A percentile compares a stretch with the other conserved stretches of the same genome.
These are phyloP conservation scores for Knoxia roxburghii DNA, from an alignment of 257 asterid genomes.

Conservation along the genomic window DNA sequence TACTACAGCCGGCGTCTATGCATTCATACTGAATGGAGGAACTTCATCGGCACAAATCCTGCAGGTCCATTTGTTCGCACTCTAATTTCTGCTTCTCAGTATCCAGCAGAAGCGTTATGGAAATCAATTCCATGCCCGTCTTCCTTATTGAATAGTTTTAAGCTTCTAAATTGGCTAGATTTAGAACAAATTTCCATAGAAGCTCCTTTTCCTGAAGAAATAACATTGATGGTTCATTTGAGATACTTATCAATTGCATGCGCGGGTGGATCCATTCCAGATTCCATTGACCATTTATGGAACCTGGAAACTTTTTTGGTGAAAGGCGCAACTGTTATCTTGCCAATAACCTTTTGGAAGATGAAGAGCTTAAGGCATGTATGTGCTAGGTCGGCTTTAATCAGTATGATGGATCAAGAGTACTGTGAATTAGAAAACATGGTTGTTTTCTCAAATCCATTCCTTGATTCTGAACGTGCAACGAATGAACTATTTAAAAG, in stretches of 20 bases:
- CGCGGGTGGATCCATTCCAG: not conserved
- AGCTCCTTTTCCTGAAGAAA: not conserved
- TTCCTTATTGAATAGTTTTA: not conserved
- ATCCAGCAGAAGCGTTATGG: not conserved
- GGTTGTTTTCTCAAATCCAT: not conserved
- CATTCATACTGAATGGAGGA: conserved; percentile 2
- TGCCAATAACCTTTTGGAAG: conserved; percentile 8
- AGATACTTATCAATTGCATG: conserved; percentile 8
- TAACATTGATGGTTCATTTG: conserved; percentile 4
- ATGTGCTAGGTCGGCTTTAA: not conserved
- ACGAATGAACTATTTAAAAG: conserved; percentile 8
- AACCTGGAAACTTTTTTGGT: conserved; percentile 6
- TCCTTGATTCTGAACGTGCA: not conserved
- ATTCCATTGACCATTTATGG: conserved; percentile 2
- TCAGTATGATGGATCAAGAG: not conserved
- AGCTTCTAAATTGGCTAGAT: conserved; percentile 17
- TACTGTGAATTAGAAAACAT: not conserved
- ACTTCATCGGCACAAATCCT: not conserved
- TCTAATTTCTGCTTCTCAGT: not conserved
- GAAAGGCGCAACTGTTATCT: not conserved
- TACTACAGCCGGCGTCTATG: not conserved
- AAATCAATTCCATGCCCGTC: not conserved
- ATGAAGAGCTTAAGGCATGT: conserved; percentile 16
- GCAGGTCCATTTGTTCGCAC: not conserved
- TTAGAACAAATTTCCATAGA: not conserved